A percentile compares a stretch with the other conserved stretches of the same genome.
phyloP scores from a whole-genome alignment of 176 grass and related monocot genomes.

The Triticum turgidum region DNA sequence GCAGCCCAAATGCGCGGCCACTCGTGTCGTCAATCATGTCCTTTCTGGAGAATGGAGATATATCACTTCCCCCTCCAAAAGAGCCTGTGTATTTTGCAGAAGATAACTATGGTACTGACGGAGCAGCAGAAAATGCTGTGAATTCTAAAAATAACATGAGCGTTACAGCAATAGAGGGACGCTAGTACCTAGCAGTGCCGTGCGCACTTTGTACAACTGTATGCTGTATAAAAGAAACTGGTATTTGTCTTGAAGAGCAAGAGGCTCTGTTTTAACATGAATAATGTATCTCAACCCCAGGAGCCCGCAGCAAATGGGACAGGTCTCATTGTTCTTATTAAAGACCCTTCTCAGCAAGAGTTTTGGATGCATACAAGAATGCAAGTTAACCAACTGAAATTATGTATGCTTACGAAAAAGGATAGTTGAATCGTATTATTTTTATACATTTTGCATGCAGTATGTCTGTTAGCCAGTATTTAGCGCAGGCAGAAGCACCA shows the following conservation, averaged over 20 bases:
- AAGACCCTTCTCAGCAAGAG: background rate
- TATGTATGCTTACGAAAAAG: background rate
- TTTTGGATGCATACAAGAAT: background rate
- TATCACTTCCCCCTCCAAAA: constrained; percentile 35
- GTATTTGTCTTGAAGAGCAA: background rate
- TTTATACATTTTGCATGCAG: background rate
- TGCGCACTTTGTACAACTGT: background rate
- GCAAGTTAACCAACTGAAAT: background rate
- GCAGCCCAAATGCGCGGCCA: constrained; percentile 27
- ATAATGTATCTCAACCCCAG: background rate
- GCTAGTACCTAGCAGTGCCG: background rate
- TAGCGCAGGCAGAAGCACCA: too few species aligned
- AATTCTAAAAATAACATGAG: constrained; percentile 2
- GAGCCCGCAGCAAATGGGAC: background rate
- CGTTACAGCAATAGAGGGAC: background rate
- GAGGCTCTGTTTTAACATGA: background rate
- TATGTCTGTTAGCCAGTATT: background rate
- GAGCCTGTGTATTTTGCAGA: constrained; percentile 22
- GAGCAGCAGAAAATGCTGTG: background rate
- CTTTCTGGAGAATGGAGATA: constrained; percentile 34
- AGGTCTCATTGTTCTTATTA: background rate
- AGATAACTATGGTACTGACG: background rate
- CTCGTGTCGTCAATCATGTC: constrained; percentile 26
- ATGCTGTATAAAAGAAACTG: background rate
- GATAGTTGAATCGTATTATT: background rate